Percentiles rank a stretch among this genome's conserved stretches.
These are phyloP conservation scores for Lentinus tigrinus DNA, from an alignment of 768 basidiomycete species.

Conservation along the genomic window DNA sequence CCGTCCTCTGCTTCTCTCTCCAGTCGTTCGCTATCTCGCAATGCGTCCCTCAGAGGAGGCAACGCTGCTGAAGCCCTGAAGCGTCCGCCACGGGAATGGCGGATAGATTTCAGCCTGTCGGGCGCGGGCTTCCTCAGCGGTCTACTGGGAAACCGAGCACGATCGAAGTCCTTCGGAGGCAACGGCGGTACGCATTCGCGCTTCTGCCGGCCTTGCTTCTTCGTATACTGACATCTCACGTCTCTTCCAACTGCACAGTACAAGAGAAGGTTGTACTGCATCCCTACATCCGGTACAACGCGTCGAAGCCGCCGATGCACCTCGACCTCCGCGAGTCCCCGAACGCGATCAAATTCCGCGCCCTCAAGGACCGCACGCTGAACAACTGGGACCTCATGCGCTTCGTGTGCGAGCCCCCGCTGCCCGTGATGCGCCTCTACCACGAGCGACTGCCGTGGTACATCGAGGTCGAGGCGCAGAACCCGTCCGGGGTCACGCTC, in stretches of 20 bases:
- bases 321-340: conserved; percentile 52
- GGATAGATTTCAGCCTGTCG: conserved; percentile 32
- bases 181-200: conserved; percentile 6
- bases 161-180: conserved; percentile 22
- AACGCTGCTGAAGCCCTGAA: conserved; percentile 13
- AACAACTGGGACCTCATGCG: conserved; percentile 53
- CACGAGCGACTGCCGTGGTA: conserved; percentile 65
- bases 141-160: conserved; percentile 18
- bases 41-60: conserved; percentile 14
- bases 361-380: conserved; percentile 37
- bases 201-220: not conserved
- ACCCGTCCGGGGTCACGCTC: conserved; percentile 57
- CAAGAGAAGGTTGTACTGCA: conserved; percentile 23
- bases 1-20: conserved; percentile 8
- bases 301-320: conserved; percentile 37
- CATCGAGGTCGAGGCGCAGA: conserved; percentile 48
- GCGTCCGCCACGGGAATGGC: conserved; percentile 32
- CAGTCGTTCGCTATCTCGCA: conserved; percentile 16
- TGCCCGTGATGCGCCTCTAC: conserved; percentile 51
- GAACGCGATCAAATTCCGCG: conserved; percentile 42
- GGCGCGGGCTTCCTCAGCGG: conserved; percentile 20
- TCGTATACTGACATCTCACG: not conserved
- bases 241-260: conserved; percentile 6
- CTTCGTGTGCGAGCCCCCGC: conserved; percentile 51
- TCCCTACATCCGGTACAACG: conserved; percentile 27